phyloP scores from a whole-genome alignment of 257 asterid genomes.

The Salvia rosmarinus region DNA sequence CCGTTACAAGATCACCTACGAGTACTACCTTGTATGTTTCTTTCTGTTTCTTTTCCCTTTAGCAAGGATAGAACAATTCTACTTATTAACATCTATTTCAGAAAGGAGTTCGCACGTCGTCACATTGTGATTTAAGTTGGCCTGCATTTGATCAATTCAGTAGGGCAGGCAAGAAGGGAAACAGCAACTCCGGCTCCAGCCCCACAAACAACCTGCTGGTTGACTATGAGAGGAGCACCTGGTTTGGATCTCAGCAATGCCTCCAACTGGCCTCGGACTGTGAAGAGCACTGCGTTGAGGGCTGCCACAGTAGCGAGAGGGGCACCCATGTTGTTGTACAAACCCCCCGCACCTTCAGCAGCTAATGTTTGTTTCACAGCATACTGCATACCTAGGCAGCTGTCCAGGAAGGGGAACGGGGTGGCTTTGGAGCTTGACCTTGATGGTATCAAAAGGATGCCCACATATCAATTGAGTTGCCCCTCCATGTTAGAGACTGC shows the following conservation, averaged over 20 bases:
- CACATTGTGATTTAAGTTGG: slow-evolving; percentile 29
- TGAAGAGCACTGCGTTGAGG: slow-evolving; percentile 76
- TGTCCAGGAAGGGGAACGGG: slow-evolving; percentile 85
- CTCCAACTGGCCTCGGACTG: slow-evolving; percentile 88
- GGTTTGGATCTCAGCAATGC: slow-evolving; percentile 72
- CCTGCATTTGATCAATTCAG: slow-evolving; percentile 96
- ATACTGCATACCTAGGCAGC: slow-evolving; percentile 74
- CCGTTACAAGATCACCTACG: too few relatives aligned
- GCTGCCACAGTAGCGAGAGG: slow-evolving; percentile 95
- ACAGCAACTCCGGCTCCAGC: slow-evolving; percentile 93
- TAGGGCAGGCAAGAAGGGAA: slow-evolving; percentile 84
- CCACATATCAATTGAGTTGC: slow-evolving; percentile 87
- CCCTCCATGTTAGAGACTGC: too few relatives aligned
- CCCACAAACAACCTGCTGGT: slow-evolving; percentile 82
- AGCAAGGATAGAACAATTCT: not conserved
- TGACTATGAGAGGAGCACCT: slow-evolving; percentile 65
- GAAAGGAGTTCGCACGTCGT: not conserved
- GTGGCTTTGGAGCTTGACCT: slow-evolving; percentile 97
- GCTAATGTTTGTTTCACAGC: slow-evolving; percentile 87
- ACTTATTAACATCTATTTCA: not conserved
- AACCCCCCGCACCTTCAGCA: slow-evolving; percentile 89
- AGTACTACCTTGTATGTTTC: too few relatives aligned
- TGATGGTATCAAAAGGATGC: slow-evolving; percentile 96
- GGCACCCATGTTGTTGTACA: slow-evolving; percentile 99
- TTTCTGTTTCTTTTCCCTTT: too few relatives aligned